Evolutionary conservation across 768 basidiomycete species (phyloP).

Genomic region (Pleurotus cornucopiae): DNA sequence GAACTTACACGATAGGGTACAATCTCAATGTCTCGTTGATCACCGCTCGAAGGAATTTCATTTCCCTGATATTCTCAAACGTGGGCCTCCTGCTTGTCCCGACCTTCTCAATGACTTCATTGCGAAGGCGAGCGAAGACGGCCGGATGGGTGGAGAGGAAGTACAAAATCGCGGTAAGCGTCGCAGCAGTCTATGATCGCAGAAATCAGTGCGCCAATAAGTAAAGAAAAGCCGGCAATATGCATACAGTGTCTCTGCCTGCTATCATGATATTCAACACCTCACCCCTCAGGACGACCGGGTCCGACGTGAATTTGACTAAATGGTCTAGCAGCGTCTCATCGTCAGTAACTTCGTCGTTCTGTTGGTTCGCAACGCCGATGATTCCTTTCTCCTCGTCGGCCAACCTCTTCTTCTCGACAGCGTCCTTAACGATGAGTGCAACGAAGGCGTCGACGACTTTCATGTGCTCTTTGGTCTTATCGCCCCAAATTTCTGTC

Average conservation of each 20-base stretch:
- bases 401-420: constrained; percentile 25
- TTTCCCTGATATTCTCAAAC: constrained; percentile 49
- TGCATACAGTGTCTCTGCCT: constrained; percentile 50
- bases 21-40: constrained; percentile 55
- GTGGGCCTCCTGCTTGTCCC: constrained; percentile 42
- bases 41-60: constrained; percentile 57
- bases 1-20: constrained; percentile 46
- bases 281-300: constrained; percentile 39
- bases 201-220: neutral
- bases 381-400: constrained; percentile 17
- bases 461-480: constrained; percentile 29
- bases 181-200: constrained; percentile 36
- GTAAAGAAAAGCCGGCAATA: constrained; percentile 33
- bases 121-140: constrained; percentile 39
- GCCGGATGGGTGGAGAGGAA: constrained; percentile 50
- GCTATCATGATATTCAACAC: constrained; percentile 52
- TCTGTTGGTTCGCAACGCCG: neutral
- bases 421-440: constrained; percentile 39
- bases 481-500: constrained; percentile 41
- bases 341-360: constrained; percentile 19
- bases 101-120: constrained; percentile 45
- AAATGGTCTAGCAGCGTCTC: constrained; percentile 43
- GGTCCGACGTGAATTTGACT: constrained; percentile 36
- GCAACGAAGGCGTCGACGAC: constrained; percentile 43
- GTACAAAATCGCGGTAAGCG: constrained; percentile 50